Evolutionary conservation across 2,329 filamentous ascomycete species (phyloP).

Genomic region (Rhinocladiella similis): DNA sequence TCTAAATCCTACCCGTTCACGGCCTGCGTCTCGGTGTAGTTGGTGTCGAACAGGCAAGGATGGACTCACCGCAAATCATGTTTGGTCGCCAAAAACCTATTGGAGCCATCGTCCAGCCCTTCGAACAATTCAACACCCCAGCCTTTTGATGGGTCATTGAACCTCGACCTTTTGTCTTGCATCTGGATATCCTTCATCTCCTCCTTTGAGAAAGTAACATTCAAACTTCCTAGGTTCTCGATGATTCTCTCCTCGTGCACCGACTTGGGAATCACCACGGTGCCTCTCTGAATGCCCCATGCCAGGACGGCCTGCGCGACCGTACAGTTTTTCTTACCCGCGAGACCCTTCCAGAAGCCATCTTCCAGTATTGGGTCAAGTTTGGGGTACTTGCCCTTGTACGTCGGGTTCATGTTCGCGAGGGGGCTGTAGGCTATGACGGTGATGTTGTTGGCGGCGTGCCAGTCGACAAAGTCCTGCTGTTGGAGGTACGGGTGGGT

Average conservation of each 20-base stretch:
- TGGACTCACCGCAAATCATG: neutral
- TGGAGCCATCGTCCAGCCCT: constrained; percentile 39
- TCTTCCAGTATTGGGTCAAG: constrained; percentile 44
- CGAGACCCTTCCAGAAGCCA: constrained; percentile 41
- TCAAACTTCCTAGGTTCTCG: constrained; percentile 43
- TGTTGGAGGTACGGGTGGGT: constrained; percentile 42
- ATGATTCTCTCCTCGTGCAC: constrained; percentile 43
- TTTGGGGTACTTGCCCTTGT: constrained; percentile 35
- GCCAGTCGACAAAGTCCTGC: constrained; percentile 38
- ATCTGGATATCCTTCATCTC: constrained; percentile 30
- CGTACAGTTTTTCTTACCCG: constrained; percentile 43
- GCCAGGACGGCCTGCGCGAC: constrained; percentile 48
- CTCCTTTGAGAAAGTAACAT: constrained; percentile 23
- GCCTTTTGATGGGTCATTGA: constrained; percentile 42
- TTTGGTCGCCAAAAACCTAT: constrained; percentile 11
- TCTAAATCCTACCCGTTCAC: neutral
- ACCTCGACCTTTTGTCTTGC: constrained; percentile 40
- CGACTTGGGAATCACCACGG: constrained; percentile 54
- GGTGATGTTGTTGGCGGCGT: constrained; percentile 36
- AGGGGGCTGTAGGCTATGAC: constrained; percentile 41
- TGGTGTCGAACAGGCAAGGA: too few relatives aligned
- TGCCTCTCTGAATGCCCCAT: constrained; percentile 51
- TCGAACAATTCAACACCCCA: constrained; percentile 46
- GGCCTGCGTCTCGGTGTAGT: neutral
- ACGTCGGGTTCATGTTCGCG: constrained; percentile 50